Base-by-base conservation (phyloP, 257 asterid species). In the Solanum sparsipilum region DNA sequence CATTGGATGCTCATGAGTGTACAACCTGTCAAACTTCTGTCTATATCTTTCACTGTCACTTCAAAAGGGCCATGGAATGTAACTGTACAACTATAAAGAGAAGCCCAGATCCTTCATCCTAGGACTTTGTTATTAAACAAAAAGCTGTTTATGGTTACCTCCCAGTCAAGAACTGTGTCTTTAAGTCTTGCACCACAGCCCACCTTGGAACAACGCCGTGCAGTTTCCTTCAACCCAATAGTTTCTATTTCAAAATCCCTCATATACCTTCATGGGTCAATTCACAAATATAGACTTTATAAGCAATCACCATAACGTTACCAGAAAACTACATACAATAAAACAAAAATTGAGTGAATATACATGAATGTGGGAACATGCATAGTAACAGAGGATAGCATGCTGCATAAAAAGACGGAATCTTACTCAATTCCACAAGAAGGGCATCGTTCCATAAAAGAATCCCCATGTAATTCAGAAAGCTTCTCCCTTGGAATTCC, bases 131-230 rank as follows among this genome's bases (percentile, higher is more conserved):
- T 39, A 36, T 36, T 25, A 41, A 85, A 67, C 65, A 85, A 60
- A 85, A 39, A 15, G 68, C 15, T 81, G 39, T 29, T 65, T 60
- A 25, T 11, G 35, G 68, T 81, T 94, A 97, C 99, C 98, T 97
- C 98, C 99, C 99, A 97, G 88, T 97, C 99, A 81, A 97, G 98
- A 90, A 97, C 98, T 13, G 98, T 93, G 93, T 97, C 99, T 93
- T 93, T 94, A 91, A 97, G 94, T 92, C 94, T 97, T 41, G 96
- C 91, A 81, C 93, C 92, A 90, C 99, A 97, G 56, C 90, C 90
- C 84, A 89, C 78, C 88, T 89, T 92, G 90, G 98, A 92, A 88
- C 99, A 97, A 87, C 93, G 94, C 39, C 99, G 94, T 36, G 93
- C 39, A 56, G 99, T 96, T 86, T 96, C 98, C 92, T 95, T 97